Evolutionary conservation across 345 rosid genomes (phyloP).

Genomic region (Eucalyptus cloeziana): DNA sequence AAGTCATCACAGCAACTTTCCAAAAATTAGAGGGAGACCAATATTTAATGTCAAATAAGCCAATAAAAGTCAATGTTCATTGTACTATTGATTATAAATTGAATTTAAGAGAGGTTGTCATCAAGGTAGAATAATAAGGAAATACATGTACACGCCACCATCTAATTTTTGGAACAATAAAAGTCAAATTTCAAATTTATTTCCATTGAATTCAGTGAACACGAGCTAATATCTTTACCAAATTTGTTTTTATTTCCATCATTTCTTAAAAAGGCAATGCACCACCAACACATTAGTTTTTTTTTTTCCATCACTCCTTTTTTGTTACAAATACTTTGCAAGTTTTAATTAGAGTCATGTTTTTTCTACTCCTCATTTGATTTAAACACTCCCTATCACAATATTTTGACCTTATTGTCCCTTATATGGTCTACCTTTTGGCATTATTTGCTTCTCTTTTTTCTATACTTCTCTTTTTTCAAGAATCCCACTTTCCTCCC

Average conservation of each 20-base stretch:
- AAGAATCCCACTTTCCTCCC: fast-evolving
- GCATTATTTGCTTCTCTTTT: too few species aligned
- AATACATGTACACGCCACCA: not conserved
- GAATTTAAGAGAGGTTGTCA: not conserved
- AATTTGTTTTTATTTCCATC: too few species aligned
- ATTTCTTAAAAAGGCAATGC: too few species aligned
- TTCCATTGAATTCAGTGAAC: too few species aligned
- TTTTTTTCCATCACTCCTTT: too few species aligned
- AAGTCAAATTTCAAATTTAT: not conserved
- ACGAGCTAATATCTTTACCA: not conserved
- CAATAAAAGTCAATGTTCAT: not conserved
- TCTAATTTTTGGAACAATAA: not conserved
- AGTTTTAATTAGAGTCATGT: fast-evolving
- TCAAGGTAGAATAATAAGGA: not conserved
- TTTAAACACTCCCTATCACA: too few species aligned
- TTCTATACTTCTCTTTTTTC: too few species aligned
- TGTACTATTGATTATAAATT: not conserved
- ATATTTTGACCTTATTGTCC: too few species aligned
- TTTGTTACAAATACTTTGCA: not conserved
- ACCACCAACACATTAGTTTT: fast-evolving
- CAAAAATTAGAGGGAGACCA: not conserved
- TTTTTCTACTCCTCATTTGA: too few species aligned
- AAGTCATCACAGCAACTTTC: not conserved
- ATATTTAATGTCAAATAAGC: not conserved
- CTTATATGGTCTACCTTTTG: too few species aligned